Percentiles rank a stretch among this genome's conserved stretches.
Evolutionary conservation across 352 stramenopile species (phyloP).

Genomic region (Albugo candida): DNA sequence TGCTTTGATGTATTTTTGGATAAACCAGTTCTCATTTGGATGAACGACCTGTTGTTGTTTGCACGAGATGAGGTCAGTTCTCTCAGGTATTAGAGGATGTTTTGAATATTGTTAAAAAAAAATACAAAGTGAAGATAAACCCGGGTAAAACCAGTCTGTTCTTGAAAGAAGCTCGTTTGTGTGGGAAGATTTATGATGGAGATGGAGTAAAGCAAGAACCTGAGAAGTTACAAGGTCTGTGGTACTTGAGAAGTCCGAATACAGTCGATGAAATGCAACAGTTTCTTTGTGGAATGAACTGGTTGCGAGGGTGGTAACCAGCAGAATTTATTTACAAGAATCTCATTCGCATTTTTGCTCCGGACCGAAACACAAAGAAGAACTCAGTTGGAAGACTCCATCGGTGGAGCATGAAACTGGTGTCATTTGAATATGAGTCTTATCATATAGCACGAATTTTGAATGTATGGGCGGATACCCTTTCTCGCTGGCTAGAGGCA

Average conservation of each 20-base stretch:
- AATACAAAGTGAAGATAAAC: slow-evolving; percentile 10
- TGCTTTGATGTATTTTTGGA: slow-evolving; percentile 7
- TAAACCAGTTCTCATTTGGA: slow-evolving; percentile 14
- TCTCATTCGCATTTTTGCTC: slow-evolving; percentile 10
- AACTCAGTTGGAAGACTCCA: slow-evolving; percentile 3
- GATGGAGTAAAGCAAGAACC: background rate
- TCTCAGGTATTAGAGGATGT: slow-evolving; percentile 8
- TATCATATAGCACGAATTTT: slow-evolving; percentile 7
- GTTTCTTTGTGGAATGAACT: slow-evolving; percentile 4
- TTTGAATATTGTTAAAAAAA: slow-evolving; percentile 8
- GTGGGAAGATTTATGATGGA: slow-evolving; percentile 2
- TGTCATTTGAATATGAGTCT: slow-evolving; percentile 1
- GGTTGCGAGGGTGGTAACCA: background rate
- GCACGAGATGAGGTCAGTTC: slow-evolving; percentile 9
- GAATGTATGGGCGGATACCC: slow-evolving; percentile 9
- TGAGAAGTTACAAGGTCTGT: slow-evolving; percentile 1
- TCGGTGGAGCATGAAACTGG: slow-evolving; percentile 6
- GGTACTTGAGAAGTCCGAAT: slow-evolving; percentile 5
- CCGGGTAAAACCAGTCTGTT: slow-evolving; percentile 9
- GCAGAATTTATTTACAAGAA: slow-evolving; percentile 4
- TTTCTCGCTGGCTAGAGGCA: slow-evolving; percentile 1
- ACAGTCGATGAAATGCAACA: slow-evolving; percentile 6
- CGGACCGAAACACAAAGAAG: slow-evolving; percentile 2
- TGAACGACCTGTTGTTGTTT: slow-evolving; percentile 15
- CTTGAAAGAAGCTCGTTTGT: slow-evolving; percentile 6